Base-by-base conservation (phyloP, 2,329 filamentous ascomycete species). In the Penicillium sp. region DNA sequence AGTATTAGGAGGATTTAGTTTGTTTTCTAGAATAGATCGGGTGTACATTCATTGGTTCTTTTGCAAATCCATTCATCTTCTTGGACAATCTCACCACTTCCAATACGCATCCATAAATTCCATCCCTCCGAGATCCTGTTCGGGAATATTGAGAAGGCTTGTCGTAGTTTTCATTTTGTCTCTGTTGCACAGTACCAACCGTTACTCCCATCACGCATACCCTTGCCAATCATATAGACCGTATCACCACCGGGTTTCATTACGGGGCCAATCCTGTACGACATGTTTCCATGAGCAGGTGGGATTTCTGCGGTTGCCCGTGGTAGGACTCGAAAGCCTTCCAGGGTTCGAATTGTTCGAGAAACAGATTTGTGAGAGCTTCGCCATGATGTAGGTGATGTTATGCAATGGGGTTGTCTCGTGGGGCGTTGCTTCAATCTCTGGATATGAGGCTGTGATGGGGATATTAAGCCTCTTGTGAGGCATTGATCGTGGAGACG, bases 231-330 rank as follows among this genome's bases (percentile, higher is more conserved):
- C 17, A 47, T 24, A 15, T 59, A 51, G 22, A 40, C 19, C 53
- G 47, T 35, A 35, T 26, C 42, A 38, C 22, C 45, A 47, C 33
- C 51, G 4, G 38, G 61, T 53, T 55, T 53, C 54, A 61, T 61
- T 26, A 42, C 19, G 59, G 51, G 30, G 26, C 56, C 26, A 56
- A 53, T 50, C 42, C 45, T 10, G 49, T 60, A 42, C 59, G 40
- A 62, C 53, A 13, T 65, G 53, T 53, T 62, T 57, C 19, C 40
- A 19, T 17, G 4, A 33, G 37, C 42, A 38, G 19, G 26, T 47
- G 38, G 54, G 40, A 40, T 57, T 56, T 24, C 61, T 56, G 54
- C 10, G 19, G 53, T 53, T 30, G 3, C 13, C 50, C 54, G 26
- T 37, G 13, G 58, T 63, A 15, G 49, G 35, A 60, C 49, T 60